These are phyloP conservation scores for Globisporangium alternatum DNA, from an alignment of 352 stramenopile species.

Conservation along the genomic window DNA sequence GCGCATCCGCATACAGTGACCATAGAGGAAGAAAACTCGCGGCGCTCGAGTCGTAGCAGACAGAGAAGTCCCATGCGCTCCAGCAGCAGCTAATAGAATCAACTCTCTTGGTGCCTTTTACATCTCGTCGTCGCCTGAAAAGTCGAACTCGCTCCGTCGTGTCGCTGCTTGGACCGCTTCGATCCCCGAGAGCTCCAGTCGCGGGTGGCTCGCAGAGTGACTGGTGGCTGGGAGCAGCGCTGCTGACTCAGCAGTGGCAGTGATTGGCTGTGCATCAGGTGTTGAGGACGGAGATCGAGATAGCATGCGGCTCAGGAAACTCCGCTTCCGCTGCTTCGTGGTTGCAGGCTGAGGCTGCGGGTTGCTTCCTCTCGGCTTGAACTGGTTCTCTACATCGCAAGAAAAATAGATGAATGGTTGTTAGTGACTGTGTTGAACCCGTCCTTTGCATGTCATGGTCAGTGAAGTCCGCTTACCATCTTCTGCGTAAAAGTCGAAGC, in stretches of 20 bases:
- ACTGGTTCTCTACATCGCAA: constrained; percentile 13
- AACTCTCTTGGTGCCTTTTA: constrained; percentile 5
- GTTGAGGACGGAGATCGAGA: not conserved
- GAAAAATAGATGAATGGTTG: not conserved
- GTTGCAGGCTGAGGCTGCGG: not conserved
- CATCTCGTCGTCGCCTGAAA: constrained; percentile 25
- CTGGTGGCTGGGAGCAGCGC: not conserved
- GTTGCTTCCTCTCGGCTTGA: constrained; percentile 4
- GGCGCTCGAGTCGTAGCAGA: not conserved
- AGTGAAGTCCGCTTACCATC: constrained; percentile 11
- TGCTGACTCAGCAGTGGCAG: not conserved
- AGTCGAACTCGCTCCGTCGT: constrained; percentile 37
- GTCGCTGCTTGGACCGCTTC: constrained; percentile 43
- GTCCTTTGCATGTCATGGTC: not conserved
- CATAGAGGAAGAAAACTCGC: not conserved
- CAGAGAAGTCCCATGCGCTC: not conserved
- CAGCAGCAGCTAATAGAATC: not conserved
- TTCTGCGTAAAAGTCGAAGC: constrained; percentile 28
- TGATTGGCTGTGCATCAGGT: not conserved
- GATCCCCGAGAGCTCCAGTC: constrained; percentile 34
- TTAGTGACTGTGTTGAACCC: not conserved
- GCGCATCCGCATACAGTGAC: not conserved
- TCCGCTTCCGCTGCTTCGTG: constrained; percentile 5
- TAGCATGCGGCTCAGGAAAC: constrained; percentile 16
- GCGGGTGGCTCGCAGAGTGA: constrained; percentile 15